Conservation (phyloP, 2,329 filamentous ascomycete genomes). For the Dissoconium aciculare region DNA sequence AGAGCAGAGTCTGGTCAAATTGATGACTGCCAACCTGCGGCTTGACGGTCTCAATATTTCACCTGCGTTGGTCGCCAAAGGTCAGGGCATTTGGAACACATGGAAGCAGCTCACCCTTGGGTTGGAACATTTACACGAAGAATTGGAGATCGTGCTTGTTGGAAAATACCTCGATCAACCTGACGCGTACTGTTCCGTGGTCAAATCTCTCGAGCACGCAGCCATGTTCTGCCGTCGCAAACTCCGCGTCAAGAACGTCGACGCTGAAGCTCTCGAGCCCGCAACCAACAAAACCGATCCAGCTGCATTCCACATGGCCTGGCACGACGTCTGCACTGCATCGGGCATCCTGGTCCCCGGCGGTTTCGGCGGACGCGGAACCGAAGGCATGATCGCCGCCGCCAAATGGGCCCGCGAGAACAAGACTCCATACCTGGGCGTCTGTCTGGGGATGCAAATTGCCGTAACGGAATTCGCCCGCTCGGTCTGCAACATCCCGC, state of each 20-base stretch:
- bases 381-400: slow-evolving; percentile 76
- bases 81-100: slow-evolving; percentile 55
- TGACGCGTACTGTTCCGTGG: slow-evolving; percentile 72
- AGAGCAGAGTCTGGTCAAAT: slow-evolving; percentile 57
- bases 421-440: slow-evolving; percentile 68
- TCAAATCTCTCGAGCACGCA: slow-evolving; percentile 79
- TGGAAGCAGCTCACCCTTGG: slow-evolving; percentile 61
- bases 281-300: slow-evolving; percentile 46
- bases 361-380: slow-evolving; percentile 70
- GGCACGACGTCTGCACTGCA: slow-evolving; percentile 63
- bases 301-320: slow-evolving; percentile 61
- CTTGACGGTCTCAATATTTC: slow-evolving; percentile 41
- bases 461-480: slow-evolving; percentile 82
- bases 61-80: slow-evolving; percentile 43
- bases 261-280: slow-evolving; percentile 69
- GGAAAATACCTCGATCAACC: slow-evolving; percentile 81
- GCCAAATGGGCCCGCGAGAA: slow-evolving; percentile 78
- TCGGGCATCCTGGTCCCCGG: slow-evolving; percentile 54
- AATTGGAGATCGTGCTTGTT: slow-evolving; percentile 70
- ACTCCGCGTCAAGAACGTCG: slow-evolving; percentile 69
- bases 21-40: slow-evolving; percentile 50
- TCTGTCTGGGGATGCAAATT: slow-evolving; percentile 86
- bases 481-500: slow-evolving; percentile 49
- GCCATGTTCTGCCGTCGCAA: slow-evolving; percentile 74
- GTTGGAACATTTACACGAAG: slow-evolving; percentile 50